Evolutionary conservation across 2,329 filamentous ascomycete genomes (phyloP), one percentile per base, ranked within the genome.

Genomic region (Thelonectria blattea): DNA sequence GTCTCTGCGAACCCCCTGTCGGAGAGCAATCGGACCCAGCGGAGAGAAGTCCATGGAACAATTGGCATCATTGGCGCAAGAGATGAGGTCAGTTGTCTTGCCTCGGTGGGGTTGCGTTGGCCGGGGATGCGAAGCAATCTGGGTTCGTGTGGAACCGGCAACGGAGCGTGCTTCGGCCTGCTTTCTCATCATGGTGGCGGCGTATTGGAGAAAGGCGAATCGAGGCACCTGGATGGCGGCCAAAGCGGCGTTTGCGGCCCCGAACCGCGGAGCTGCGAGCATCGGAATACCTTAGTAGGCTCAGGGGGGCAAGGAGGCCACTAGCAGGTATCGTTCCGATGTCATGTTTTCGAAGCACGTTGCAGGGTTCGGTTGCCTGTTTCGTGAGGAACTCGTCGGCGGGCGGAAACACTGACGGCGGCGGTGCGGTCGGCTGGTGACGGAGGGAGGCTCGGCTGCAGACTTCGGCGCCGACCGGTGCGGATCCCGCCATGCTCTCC

Each of bases 21-120:
- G 68, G 67, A 62, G 61, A 58, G 56, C 61, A 52, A 67, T 60
- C 62, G 63, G 60, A 68, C 60, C 37, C 27, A 60, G 62, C 60
- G 67, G 46, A 64, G 61, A 67, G 62, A 68, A 68, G 53, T 53
- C 58, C 58, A 64, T 60, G 62, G 58, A 65, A 64, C 52, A 58
- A 56, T 52, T 54, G 50, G 56, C 22, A 49, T 50, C 53, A 65
- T 62, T 65, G 63, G 63, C 61, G 63, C 61, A 64, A 64, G 63
- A 65, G 56, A 70, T 70, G 68, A 70, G 65, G 65, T 70, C 68
- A 70, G 66, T 68, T 37, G 43, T 18, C 17, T 42, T 22, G 34
- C 24, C 22, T 24, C 42, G n/a, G 58, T 68, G 68, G 67, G 68
- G 68, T n/a, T 56, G 53, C n/a, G 34, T 58, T 57, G 57, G 48